A percentile compares a stretch with the other conserved stretches of the same genome.
phyloP scores from a whole-genome alignment of 2,329 filamentous ascomycete genomes.

The Pseudonectria buxi region DNA sequence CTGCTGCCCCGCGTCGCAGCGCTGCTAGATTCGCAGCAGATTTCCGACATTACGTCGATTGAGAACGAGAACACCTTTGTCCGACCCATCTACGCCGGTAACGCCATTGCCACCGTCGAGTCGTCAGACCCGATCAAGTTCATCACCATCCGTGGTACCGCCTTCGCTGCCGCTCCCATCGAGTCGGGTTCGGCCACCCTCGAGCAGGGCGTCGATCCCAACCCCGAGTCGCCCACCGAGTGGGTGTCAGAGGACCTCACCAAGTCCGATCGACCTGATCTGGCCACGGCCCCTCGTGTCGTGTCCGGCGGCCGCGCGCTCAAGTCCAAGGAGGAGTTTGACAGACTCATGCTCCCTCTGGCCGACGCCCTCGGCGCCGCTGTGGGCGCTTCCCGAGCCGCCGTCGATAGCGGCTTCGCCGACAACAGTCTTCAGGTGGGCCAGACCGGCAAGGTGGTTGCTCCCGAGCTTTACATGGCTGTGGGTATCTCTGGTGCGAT shows the following conservation, averaged over 20 bases:
- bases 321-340: slow-evolving; percentile 98
- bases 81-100: slow-evolving; percentile 94
- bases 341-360: slow-evolving; percentile 83
- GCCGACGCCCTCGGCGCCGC: slow-evolving; percentile 92
- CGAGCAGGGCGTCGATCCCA: slow-evolving; percentile 79
- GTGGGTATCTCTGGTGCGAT: slow-evolving; percentile 96
- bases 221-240: slow-evolving; percentile 64
- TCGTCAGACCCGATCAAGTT: slow-evolving; percentile 80
- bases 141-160: slow-evolving; percentile 86
- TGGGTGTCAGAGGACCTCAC: slow-evolving; percentile 93
- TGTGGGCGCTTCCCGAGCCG: slow-evolving; percentile 88
- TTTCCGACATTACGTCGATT: slow-evolving; percentile 84
- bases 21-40: slow-evolving; percentile 83
- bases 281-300: slow-evolving; percentile 80
- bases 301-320: slow-evolving; percentile 91
- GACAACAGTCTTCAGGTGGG: slow-evolving; percentile 98
- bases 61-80: slow-evolving; percentile 92
- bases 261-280: slow-evolving; percentile 88
- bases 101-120: slow-evolving; percentile 93
- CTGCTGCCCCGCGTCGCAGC: slow-evolving; percentile 87
- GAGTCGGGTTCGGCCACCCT: slow-evolving; percentile 69
- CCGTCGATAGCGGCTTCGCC: slow-evolving; percentile 93
- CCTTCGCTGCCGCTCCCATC: slow-evolving; percentile 69
- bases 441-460: slow-evolving; percentile 97
- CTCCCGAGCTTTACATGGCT: slow-evolving; percentile 89